These are phyloP conservation scores for Lignosus rhinocerotis DNA, from an alignment of 1,284 basidiomycete species.

Conservation along the genomic window DNA sequence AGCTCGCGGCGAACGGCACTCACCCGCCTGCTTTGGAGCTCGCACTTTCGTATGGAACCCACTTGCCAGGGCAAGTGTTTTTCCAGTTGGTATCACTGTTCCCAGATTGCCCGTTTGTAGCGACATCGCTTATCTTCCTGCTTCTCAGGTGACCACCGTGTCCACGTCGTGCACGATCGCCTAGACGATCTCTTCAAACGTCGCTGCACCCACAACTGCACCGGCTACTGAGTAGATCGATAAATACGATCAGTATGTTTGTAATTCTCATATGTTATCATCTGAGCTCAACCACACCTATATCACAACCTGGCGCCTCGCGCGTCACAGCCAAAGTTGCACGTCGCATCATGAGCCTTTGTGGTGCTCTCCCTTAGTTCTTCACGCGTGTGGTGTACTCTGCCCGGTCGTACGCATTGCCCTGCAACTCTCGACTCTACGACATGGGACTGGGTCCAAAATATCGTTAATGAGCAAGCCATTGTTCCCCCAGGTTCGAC, in stretches of 20 bases:
- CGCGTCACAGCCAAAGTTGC: too few relatives aligned
- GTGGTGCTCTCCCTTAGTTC: not conserved
- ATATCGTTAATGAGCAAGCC: too few relatives aligned
- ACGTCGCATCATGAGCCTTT: not conserved
- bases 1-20: not conserved
- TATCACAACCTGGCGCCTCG: too few relatives aligned
- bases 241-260: not conserved
- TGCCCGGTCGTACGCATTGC: not conserved
- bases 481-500: not conserved
- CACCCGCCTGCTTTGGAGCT: not conserved
- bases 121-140: constrained; percentile 2
- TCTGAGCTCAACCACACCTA: not conserved
- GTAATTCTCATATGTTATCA: not conserved
- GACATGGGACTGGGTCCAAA: not conserved
- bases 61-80: not conserved
- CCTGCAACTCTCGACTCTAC: not conserved
- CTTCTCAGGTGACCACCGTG: not conserved
- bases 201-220: constrained; percentile 17
- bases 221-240: constrained; percentile 1
- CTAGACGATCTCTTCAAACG: not conserved
- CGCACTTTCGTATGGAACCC: not conserved
- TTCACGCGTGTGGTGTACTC: too few relatives aligned
- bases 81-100: not conserved
- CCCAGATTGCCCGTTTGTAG: not conserved
- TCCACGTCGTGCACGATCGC: not conserved